Evolutionary conservation across 345 rosid species (phyloP).

Genomic region (Dovyalis caffra): DNA sequence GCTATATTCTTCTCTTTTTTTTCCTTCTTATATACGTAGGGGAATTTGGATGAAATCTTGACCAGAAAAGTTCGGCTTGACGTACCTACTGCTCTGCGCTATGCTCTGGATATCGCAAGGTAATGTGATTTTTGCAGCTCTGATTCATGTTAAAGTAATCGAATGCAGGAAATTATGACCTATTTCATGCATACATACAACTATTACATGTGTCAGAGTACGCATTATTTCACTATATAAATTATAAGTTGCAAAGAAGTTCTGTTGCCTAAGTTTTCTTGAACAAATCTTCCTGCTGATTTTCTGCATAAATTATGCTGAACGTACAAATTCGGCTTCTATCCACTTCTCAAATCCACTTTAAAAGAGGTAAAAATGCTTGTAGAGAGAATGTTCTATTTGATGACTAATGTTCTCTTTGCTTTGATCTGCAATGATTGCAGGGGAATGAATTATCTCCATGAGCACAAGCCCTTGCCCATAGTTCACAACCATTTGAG

Average conservation of each 20-base stretch:
- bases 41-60: constrained; percentile 42
- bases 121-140: constrained; percentile 4
- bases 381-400: too few species aligned
- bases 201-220: neutral
- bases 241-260: too few species aligned
- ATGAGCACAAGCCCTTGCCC: constrained; percentile 54
- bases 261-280: too few species aligned
- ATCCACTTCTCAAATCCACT: too few species aligned
- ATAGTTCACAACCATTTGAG: constrained; percentile 60
- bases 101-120: constrained; percentile 63
- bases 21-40: too few species aligned
- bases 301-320: too few species aligned
- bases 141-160: neutral
- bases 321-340: too few species aligned
- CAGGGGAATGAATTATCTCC: constrained; percentile 74
- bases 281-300: too few species aligned
- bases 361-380: too few species aligned
- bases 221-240: neutral
- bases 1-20: too few species aligned
- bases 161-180: neutral
- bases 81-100: constrained; percentile 44
- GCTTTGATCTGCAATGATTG: neutral
- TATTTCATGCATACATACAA: neutral
- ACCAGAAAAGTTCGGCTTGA: constrained; percentile 38
- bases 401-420: too few species aligned